These are phyloP conservation scores for Aspergillus asperescens DNA, from an alignment of 495 filamentous ascomycete genomes.

Conservation along the genomic window DNA sequence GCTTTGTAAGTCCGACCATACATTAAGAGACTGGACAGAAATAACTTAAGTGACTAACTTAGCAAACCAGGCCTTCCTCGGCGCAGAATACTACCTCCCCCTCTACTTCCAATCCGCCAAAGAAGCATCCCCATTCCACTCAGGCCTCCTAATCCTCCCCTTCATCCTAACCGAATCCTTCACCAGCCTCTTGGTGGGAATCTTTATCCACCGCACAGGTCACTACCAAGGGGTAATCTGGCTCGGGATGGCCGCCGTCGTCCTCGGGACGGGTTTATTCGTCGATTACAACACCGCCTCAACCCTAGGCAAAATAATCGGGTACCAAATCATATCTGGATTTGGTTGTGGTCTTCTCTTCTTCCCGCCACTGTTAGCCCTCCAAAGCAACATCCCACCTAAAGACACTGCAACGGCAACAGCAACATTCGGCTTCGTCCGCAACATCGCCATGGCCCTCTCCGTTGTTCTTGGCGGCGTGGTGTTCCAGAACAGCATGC, in stretches of 20 bases:
- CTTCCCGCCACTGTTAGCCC: conserved; percentile 65
- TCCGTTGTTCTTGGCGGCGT: conserved; percentile 76
- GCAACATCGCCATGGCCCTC: conserved; percentile 65
- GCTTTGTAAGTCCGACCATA: conserved; percentile 37
- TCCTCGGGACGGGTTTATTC: conserved; percentile 50
- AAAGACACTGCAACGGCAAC: conserved; percentile 74
- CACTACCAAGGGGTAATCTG: conserved; percentile 55
- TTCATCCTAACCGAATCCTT: conserved; percentile 47
- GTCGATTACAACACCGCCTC: conserved; percentile 40
- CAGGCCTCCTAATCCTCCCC: conserved; percentile 50
- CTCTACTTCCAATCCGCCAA: conserved; percentile 54
- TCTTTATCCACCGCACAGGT: conserved; percentile 56
- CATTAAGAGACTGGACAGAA: background rate
- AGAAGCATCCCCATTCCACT: conserved; percentile 45
- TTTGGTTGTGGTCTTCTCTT: conserved; percentile 45
- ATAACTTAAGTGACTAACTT: background rate
- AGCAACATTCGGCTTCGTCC: conserved; percentile 66
- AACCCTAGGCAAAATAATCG: conserved; percentile 40
- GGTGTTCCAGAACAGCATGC: conserved; percentile 67
- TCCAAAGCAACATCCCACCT: conserved; percentile 65
- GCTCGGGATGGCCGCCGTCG: conserved; percentile 40
- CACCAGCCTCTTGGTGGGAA: conserved; percentile 43
- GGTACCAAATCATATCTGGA: conserved; percentile 61
- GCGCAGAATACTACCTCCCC: conserved; percentile 53
- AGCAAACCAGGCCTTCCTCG: conserved; percentile 44